Conservation (phyloP, 345 rosid genomes). For the Sisymbrium irio region DNA sequence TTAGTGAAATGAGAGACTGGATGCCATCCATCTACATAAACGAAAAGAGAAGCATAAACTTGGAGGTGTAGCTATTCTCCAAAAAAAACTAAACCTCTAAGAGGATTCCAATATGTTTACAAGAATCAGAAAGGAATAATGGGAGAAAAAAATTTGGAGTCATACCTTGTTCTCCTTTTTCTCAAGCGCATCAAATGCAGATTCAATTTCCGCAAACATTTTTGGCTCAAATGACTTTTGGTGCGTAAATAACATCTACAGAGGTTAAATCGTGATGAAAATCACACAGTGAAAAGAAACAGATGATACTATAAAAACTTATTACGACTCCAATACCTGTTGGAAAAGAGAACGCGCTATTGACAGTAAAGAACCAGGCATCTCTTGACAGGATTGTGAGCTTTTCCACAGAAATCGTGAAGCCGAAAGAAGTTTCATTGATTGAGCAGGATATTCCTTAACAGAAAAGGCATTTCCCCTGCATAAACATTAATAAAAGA, state of each 20-base stretch:
- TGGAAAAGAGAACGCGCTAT: conserved; percentile 58
- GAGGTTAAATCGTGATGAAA: conserved; percentile 20
- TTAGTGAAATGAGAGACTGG: conserved; percentile 44
- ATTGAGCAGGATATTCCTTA: conserved; percentile 52
- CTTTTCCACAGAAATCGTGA: conserved; percentile 59
- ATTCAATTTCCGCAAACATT: conserved; percentile 51
- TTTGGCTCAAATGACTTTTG: conserved; percentile 58
- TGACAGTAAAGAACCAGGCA: conserved; percentile 47
- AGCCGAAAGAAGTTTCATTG: conserved; percentile 53
- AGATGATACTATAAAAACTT: not conserved
- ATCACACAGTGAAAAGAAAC: conserved; percentile 4
- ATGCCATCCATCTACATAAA: conserved; percentile 47
- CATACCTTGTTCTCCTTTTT: conserved; percentile 47
- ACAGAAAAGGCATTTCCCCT: conserved; percentile 52
- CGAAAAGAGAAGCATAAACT: conserved; percentile 30
- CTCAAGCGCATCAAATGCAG: conserved; percentile 45
- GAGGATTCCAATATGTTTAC: conserved; percentile 16
- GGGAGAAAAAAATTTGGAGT: not conserved
- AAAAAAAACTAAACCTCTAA: not conserved
- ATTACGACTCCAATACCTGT: conserved; percentile 50
- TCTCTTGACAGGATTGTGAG: conserved; percentile 33
- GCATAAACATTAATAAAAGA: conserved; percentile 10
- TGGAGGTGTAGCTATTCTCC: conserved; percentile 15
- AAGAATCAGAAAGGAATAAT: conserved; percentile 9
- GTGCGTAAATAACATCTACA: conserved; percentile 73